Base-by-base conservation (phyloP, 257 asterid species). In the Solanum dulcamara region DNA sequence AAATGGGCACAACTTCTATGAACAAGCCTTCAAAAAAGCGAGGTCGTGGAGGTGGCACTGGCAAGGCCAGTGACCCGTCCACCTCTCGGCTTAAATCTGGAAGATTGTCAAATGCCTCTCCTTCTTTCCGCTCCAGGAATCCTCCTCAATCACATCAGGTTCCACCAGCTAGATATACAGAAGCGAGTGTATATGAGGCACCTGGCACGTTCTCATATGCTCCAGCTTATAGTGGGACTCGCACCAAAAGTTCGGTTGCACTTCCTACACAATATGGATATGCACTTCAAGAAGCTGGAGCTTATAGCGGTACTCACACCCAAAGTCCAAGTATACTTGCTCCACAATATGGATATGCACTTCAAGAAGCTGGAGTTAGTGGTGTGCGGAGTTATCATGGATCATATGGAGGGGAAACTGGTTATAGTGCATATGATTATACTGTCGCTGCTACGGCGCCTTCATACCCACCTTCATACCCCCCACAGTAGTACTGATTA, bases 401-500 rank as follows among this genome's bases (percentile, higher is more conserved):
- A 15, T 77, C 84, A 22, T 77, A 85, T 67, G 85, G 88, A 46
- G 85, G 80, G 33, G 82, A 81, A 72, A 51, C 48, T n/a, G 79
- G 75, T 35, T 80, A 85, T 85, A 62, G 68, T 48, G 44, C 85
- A 3, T 60, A 66, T 81, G 87, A 85, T 85, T 85, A 77, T 35
- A 26, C 66, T 64, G 72, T 62, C 30, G n/a, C 81, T 28, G 81
- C 82, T 48, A 30, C 84, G 50, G 38, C 84, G 0, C 26, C 81
- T 84, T 70, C 81, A 33, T 85, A 85, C 85, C 83, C 86, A 33
- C 64, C 87, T 32, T 77, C 87, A 28, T 85, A 79, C 80, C 88
- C 24, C 60, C 67, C 64, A 33, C 84, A 67, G 88, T 81, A 84
- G 64, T 68, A 40, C 60, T 20, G 10, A 79, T 18, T 17, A 28